These are phyloP conservation scores for Penicillium dipodomyicola DNA, from an alignment of 495 filamentous ascomycete genomes.

Conservation along the genomic window DNA sequence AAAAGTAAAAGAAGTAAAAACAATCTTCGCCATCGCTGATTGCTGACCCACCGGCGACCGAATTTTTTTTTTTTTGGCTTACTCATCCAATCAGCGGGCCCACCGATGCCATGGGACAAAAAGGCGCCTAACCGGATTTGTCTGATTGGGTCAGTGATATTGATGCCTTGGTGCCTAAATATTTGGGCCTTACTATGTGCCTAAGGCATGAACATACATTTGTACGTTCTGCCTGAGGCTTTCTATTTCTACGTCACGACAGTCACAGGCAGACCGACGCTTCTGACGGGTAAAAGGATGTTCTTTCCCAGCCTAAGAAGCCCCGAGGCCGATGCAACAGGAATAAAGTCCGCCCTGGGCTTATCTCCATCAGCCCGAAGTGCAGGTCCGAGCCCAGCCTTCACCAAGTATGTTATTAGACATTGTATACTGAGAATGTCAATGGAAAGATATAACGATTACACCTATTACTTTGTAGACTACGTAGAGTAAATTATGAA, in stretches of 20 bases:
- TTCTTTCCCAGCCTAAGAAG: background rate
- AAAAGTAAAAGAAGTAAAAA: slow-evolving; percentile 10
- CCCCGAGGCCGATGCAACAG: background rate
- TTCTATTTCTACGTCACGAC: background rate
- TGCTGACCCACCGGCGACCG: slow-evolving; percentile 14
- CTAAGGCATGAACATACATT: background rate
- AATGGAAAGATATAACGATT: background rate
- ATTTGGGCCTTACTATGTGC: background rate
- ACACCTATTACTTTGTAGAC: background rate
- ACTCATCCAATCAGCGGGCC: slow-evolving; percentile 11
- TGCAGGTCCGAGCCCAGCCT: background rate
- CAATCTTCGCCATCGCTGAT: slow-evolving; percentile 10
- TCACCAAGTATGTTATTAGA: background rate
- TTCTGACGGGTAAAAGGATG: slow-evolving; percentile 6
- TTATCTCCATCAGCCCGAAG: slow-evolving; percentile 1
- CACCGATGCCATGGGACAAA: slow-evolving; percentile 1
- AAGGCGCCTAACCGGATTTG: background rate
- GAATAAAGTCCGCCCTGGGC: background rate
- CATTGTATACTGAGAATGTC: background rate
- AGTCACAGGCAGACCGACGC: background rate
- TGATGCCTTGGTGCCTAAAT: background rate
- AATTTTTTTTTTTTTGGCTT: slow-evolving; percentile 19
- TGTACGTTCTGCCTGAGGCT: background rate
- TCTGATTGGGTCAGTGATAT: slow-evolving; percentile 4
- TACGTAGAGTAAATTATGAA: background rate